Percentiles rank a stretch among this genome's conserved stretches.
phyloP scores from a whole-genome alignment of 2,329 filamentous ascomycete genomes.

The Colletotrichum tofieldiae region DNA sequence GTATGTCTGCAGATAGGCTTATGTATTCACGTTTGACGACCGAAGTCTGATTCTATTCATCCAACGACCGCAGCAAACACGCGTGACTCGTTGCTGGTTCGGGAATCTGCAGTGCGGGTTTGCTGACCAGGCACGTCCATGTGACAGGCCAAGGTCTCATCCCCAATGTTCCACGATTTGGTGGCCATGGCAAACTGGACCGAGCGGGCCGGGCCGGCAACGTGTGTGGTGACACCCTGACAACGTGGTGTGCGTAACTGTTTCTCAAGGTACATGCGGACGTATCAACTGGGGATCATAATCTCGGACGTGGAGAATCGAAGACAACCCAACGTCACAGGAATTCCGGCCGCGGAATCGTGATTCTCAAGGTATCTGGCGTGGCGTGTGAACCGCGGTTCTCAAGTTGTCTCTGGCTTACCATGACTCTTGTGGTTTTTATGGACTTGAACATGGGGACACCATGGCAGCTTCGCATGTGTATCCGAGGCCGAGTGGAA shows the following conservation, averaged over 20 bases:
- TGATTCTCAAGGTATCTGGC: too few species aligned
- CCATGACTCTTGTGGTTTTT: not conserved
- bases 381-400: not conserved
- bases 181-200: not conserved
- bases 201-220: not conserved
- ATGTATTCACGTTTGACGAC: constrained; percentile 11
- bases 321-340: not conserved
- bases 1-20: constrained; percentile 5
- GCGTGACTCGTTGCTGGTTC: not conserved
- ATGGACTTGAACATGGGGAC: not conserved
- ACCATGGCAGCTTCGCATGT: not conserved
- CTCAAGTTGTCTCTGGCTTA: not conserved
- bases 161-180: not conserved
- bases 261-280: not conserved
- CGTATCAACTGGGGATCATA: not conserved
- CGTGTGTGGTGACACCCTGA: not conserved
- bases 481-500: not conserved
- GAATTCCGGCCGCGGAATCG: too few species aligned
- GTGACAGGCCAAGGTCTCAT: too few species aligned
- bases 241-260: not conserved
- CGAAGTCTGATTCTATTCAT: not conserved
- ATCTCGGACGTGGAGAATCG: not conserved
- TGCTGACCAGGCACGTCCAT: not conserved
- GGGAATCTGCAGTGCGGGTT: not conserved
- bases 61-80: not conserved